phyloP scores from a whole-genome alignment of 495 filamentous ascomycete species.

The Penicillium angulare region DNA sequence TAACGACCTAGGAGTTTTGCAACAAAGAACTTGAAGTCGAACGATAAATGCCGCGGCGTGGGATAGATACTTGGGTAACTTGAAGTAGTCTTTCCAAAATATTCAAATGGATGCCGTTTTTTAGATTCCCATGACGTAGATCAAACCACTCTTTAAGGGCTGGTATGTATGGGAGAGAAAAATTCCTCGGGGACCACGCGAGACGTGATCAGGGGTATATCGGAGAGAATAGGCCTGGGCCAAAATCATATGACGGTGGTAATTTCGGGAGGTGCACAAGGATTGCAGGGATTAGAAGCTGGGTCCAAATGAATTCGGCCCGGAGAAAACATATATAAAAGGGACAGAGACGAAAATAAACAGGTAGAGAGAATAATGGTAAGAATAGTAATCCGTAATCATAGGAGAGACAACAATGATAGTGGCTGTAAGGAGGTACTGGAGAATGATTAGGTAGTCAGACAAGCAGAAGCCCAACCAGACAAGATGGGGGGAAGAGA shows the following conservation, averaged over 20 bases:
- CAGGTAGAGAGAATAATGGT: no score
- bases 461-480: slow-evolving; percentile 1
- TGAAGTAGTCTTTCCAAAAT: neutral
- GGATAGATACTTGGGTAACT: neutral
- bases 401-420: no score
- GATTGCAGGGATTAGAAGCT: neutral
- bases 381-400: no score
- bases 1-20: no score
- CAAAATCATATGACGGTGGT: slow-evolving; percentile 4
- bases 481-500: neutral
- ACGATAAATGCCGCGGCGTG: no score
- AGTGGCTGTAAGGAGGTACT: neutral
- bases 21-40: no score
- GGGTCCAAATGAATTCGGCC: neutral
- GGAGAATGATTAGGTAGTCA: neutral
- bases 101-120: neutral
- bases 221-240: slow-evolving; percentile 4
- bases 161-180: slow-evolving; percentile 10
- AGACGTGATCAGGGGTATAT: slow-evolving; percentile 5
- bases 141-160: neutral
- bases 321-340: neutral
- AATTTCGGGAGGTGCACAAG: neutral
- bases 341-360: neutral
- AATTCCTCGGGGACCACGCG: neutral
- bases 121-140: slow-evolving; percentile 25